Evolutionary conservation across 306 rosid species (phyloP), one percentile per base, ranked within the genome.

Genomic region (Hippophae gyantsensis): DNA sequence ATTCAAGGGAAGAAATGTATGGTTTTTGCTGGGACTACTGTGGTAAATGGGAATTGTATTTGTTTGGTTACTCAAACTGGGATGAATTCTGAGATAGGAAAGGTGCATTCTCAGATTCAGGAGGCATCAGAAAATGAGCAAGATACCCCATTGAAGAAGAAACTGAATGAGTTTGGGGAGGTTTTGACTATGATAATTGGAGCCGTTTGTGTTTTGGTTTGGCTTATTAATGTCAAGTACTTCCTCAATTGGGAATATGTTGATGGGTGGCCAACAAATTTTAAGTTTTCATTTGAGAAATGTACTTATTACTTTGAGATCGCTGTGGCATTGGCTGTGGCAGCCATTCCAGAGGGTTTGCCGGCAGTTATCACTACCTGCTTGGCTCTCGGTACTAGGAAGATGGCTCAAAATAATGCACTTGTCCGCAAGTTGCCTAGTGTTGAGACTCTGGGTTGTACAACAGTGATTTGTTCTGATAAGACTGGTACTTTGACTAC

Each of bases 81-180:
- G 7, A 86, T 86, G 95, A 66, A 56, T 0, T 71, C 88, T 0
- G 95, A 86, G 73, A 86, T 86, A 53, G 95, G 95, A 64, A 84
- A 81, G 75, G 95, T 86, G 62, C 90, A 86, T 57, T 43, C 7
- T n/a, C 90, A 86, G 69, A 84, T 86, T n/a, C 95, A 86, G 3
- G 88, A 13, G 54, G 95, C 95, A 0, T 40, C 90, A 0, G 86
- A 77, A 75, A 63, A 60, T 18, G 90, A 79, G 71, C 88, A 86
- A 18, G 95, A 86, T 68, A 86, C 95, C 3, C 95, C 95, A 0
- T 73, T 86, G 88, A 86, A 86, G 86, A 86, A 86, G 82, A 79
- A 74, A 57, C 48, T 71, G 50, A 74, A 74, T 61, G 84, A 79
- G 65, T 79, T 79, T 32, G 84, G 84, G 41, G 84, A 79, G 67